Conservation (phyloP, 139 green algal genomes). For the Micromonas pusilla region DNA sequence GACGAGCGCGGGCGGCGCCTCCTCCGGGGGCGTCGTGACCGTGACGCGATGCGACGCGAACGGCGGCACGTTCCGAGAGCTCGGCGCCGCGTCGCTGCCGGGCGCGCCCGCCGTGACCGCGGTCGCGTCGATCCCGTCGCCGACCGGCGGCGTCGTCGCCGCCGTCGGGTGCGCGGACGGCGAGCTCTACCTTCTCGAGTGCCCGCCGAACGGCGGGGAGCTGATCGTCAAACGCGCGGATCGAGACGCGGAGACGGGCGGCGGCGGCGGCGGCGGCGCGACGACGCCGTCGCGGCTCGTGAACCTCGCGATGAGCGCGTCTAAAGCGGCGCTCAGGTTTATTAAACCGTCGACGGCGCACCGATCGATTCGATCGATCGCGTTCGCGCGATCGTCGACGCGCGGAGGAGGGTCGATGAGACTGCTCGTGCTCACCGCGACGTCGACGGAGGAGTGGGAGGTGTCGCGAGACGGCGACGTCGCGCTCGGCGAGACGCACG, state of each 20-base stretch:
- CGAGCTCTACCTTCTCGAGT: background rate
- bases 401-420: background rate
- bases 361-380: background rate
- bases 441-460: background rate
- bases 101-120: background rate
- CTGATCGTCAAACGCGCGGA: too few relatives aligned
- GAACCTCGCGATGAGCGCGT: background rate
- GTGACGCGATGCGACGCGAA: background rate
- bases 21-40: background rate
- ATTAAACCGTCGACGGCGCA: too few relatives aligned
- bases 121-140: background rate
- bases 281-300: too few relatives aligned
- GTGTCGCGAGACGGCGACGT: background rate
- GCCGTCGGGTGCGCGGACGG: background rate
- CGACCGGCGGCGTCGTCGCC: background rate
- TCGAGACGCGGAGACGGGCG: background rate
- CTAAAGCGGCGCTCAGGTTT: background rate
- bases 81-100: background rate
- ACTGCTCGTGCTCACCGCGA: background rate
- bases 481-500: background rate
- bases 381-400: background rate
- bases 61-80: background rate
- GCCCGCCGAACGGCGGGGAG: background rate
- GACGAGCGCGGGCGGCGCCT: background rate
- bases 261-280: too few relatives aligned